Base-by-base conservation (phyloP, 441 rosid species). In the Breynia disticha region DNA sequence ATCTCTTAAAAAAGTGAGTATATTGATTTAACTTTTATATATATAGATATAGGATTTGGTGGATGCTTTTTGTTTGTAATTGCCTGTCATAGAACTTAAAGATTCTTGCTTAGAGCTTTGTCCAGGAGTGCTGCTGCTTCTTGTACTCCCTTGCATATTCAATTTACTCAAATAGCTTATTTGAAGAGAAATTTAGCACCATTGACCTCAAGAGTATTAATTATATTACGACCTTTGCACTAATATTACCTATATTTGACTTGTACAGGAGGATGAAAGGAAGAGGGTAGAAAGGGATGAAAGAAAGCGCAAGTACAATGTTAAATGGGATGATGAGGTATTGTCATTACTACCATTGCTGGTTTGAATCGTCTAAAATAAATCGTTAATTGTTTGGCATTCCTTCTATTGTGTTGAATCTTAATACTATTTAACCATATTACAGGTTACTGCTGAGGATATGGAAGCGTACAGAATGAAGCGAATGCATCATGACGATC, bases 401-500 rank as follows among this genome's bases (percentile, higher is more conserved):
- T 28, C 8, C 35, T 28, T 2, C 8, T 28, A 9, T 28, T 28
- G 1, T 28, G 35, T 28, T 28, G 8, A 28, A 9, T 28, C 7
- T 2, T 28, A 2, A 28, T 28, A 9, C 35, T 28, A 0, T 20
- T 21, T 48, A 7, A 46, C 16, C 32, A 46, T n/a, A n/a, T 56
- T 57, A 18, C 67, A 88, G 91, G 89, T 88, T 32, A 91, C 97
- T 13, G 71, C 77, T 0, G 95, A 84, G 72, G 87, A 86, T 15
- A 91, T 86, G 97, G 95, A 91, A 65, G 98, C 97, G 7, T 91
- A 82, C 56, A 67, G 91, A 65, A 86, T 88, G 98, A 82, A 76
- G 78, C 84, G 32, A 60, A 54, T 82, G 35, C 61, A 38, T 16
- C 38, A 20, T 38, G 61, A 48, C 16, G 24, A 48, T 15, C 53